Base-by-base conservation (phyloP, 108 stramenopile species). In the Cyclotella kingstonii region DNA sequence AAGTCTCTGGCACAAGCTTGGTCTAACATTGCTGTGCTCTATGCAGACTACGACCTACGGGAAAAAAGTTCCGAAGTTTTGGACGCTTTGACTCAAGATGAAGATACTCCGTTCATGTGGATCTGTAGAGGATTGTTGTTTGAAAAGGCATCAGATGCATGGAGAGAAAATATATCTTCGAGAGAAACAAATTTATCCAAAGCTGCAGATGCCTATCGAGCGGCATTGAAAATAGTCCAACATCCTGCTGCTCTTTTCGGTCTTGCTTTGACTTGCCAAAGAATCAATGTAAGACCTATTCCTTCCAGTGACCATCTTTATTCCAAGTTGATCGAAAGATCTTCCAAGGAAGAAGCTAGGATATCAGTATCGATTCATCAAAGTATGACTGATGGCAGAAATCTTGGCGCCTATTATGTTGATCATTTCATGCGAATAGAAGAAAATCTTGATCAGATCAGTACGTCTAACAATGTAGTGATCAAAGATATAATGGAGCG, bases 61-160 rank as follows among this genome's bases (percentile, higher is more conserved):
- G 52, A 56, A 19, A 64, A 73, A 18, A 80, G 81, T 33, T 46
- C 57, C 10, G 68, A 65, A 44, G 49, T 80, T 5, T 66, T 84
- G 45, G 81, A 89, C 35, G 66, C 71, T 4, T 52, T 89, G 35
- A 86, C 87, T 14, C 79, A 85, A 53, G 77, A 80, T 40, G 82
- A 79, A 25, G 87, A 89, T 52, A 84, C 83, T 35, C 84, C 87
- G 2, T 66, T 86, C 63, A 89, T 89, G 83, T 89, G 87, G 87
- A 84, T 89, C 22, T 77, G 84, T 45, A 76, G 86, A 71, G 86
- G 80, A 10, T 45, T 85, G 14, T 68, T 88, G 9, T 64, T 85
- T 35, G 86, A 88, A 49, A 70, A 64, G 15, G 28, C 77, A 47
- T 69, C 69, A 22, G 52, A 61, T 15, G 78, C 63, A 40, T 61